Conservation (phyloP, 306 rosid genomes). For the Pterocarpus santalinus region DNA sequence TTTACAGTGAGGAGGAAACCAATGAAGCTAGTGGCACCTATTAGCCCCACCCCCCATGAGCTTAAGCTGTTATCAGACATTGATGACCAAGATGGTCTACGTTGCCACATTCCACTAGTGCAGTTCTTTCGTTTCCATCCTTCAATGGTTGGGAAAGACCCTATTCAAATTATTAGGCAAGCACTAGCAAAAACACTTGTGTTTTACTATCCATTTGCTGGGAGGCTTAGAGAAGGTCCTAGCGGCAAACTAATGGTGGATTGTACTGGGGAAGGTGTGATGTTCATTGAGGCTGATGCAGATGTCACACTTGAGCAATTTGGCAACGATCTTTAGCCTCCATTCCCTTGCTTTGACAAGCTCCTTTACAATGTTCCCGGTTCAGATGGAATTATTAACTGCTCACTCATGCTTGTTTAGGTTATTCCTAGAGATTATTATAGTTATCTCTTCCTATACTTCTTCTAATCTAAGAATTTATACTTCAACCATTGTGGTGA, state of each 20-base stretch:
- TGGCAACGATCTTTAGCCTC: constrained; percentile 49
- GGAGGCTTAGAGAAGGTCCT: constrained; percentile 39
- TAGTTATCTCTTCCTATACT: no score
- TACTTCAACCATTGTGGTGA: no score
- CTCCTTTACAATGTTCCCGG: constrained; percentile 54
- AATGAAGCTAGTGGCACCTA: constrained; percentile 22
- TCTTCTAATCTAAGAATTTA: no score
- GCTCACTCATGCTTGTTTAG: constrained; percentile 52
- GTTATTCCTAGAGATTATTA: neutral
- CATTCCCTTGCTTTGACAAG: constrained; percentile 57
- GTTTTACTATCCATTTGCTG: constrained; percentile 33
- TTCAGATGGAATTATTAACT: constrained; percentile 45
- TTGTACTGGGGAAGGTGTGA: constrained; percentile 57
- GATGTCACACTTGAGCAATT: constrained; percentile 39
- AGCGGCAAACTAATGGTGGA: constrained; percentile 46
- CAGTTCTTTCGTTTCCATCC: neutral
- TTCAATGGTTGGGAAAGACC: constrained; percentile 37
- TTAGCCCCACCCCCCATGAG: constrained; percentile 19
- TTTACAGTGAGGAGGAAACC: constrained; percentile 6
- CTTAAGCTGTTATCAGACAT: constrained; percentile 14
- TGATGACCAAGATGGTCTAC: constrained; percentile 24
- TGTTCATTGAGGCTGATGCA: constrained; percentile 54
- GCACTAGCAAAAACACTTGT: constrained; percentile 31
- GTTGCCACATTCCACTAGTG: neutral
- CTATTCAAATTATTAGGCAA: constrained; percentile 30